Evolutionary conservation across 345 rosid species (phyloP).

Genomic region (Kandelia obovata): DNA sequence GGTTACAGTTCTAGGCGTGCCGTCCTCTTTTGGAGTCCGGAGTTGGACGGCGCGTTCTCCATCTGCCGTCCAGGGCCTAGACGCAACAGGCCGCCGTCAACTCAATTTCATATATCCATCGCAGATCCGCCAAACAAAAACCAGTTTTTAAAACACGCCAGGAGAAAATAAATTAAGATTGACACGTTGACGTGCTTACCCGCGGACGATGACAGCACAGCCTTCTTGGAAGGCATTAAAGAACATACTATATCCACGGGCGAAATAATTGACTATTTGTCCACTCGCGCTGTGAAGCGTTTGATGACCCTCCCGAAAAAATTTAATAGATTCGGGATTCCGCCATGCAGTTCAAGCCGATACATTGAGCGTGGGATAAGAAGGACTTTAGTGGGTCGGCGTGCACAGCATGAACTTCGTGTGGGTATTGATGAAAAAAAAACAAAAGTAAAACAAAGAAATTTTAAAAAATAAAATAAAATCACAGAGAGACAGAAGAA

Average conservation of each 20-base stretch:
- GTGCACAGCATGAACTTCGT: too few species aligned
- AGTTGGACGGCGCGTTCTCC: constrained; percentile 29
- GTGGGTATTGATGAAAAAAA: too few species aligned
- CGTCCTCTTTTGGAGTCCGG: constrained; percentile 21
- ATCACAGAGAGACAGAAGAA: too few species aligned
- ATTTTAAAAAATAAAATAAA: too few species aligned
- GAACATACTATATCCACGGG: neutral
- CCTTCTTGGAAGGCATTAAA: neutral
- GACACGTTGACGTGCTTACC: constrained; percentile 25
- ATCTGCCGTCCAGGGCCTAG: constrained; percentile 10
- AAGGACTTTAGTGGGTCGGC: too few species aligned
- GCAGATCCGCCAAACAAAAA: neutral
- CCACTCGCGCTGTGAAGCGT: neutral
- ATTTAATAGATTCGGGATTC: too few species aligned
- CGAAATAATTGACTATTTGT: neutral
- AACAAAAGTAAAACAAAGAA: too few species aligned
- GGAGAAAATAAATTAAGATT: neutral
- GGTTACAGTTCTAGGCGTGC: constrained; percentile 14
- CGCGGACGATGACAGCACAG: constrained; percentile 17
- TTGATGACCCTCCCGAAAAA: neutral
- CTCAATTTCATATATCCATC: constrained; percentile 11
- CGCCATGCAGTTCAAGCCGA: too few species aligned
- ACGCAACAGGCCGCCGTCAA: constrained; percentile 19
- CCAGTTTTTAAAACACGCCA: neutral
- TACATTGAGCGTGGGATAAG: too few species aligned